phyloP scores from a whole-genome alignment of 495 filamentous ascomycete genomes.

The Tuber magnatum region DNA sequence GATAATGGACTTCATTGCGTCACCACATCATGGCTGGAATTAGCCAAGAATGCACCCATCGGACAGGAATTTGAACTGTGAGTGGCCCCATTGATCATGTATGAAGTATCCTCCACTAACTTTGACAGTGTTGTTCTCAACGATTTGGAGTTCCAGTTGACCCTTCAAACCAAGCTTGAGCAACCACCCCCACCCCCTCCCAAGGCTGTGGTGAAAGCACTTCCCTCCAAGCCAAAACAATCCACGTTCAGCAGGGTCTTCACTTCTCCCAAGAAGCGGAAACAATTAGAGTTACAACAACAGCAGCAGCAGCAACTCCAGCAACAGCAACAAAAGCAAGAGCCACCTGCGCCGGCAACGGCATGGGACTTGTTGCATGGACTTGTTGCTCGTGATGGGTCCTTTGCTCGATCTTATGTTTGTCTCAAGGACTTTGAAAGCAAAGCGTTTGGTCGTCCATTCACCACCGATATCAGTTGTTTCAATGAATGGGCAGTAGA shows the following conservation, averaged over 20 bases:
- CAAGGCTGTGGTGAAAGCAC: slow-evolving; percentile 53
- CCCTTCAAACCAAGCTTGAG: slow-evolving; percentile 88
- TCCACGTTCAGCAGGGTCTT: slow-evolving; percentile 89
- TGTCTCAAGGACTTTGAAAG: slow-evolving; percentile 86
- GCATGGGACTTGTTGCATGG: slow-evolving; percentile 83
- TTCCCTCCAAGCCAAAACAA: slow-evolving; percentile 53
- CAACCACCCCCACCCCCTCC: slow-evolving; percentile 56
- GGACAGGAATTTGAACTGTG: slow-evolving; percentile 92
- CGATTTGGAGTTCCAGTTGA: slow-evolving; percentile 94
- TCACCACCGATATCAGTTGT: slow-evolving; percentile 77
- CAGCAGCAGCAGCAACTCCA: slow-evolving; percentile 54
- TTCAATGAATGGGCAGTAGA: slow-evolving; percentile 99
- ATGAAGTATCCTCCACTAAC: slow-evolving; percentile 11
- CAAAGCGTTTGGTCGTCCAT: slow-evolving; percentile 74
- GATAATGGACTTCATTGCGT: slow-evolving; percentile 98
- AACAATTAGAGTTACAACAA: slow-evolving; percentile 70
- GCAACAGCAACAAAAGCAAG: slow-evolving; percentile 66
- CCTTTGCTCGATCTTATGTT: slow-evolving; percentile 86
- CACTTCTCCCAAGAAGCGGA: slow-evolving; percentile 87
- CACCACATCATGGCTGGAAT: slow-evolving; percentile 88
- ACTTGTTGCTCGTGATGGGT: slow-evolving; percentile 80
- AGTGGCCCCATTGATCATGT: slow-evolving; percentile 22
- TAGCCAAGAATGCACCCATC: slow-evolving; percentile 88
- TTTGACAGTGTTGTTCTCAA: slow-evolving; percentile 68
- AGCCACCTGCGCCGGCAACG: slow-evolving; percentile 48